Base-by-base conservation (phyloP, 805 yeast species). In the Millerozyma miso region DNA sequence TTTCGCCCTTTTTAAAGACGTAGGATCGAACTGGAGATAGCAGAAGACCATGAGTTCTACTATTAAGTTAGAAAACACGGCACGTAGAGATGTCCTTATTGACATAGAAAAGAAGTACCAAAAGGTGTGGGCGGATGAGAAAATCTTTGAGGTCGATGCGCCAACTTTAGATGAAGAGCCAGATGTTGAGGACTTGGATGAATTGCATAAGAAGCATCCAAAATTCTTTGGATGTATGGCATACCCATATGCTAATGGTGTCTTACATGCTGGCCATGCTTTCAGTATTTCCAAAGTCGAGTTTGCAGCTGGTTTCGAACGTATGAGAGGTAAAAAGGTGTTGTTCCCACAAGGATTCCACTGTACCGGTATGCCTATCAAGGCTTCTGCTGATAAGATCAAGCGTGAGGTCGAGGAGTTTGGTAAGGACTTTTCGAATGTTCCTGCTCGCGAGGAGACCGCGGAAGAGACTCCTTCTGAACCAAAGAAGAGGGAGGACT, bases 361-460 rank as follows among this genome's bases (percentile, higher is more conserved):
- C 69, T 93, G 99, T 78, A 93, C 99, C 31, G 99, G 99, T 76
- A 85, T 93, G 97, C 98, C 99, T 42, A 93, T 93, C 63, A 76
- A 81, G 62, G 91, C 98, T 20, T 79, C 96, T 58, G 98, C 99
- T 39, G 99, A 91, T 69, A 91, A 93, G 69, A 77, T 93, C 60
- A 80, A 80, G 60, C 82, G 99, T 65, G 99, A 93, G 73, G 74
- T 90, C 45, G 97, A 93, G 69, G 64, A 79, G 63, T 93, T 93
- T 61, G 99, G 99, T 41, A 73, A 67, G 14, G 89, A 88, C 57
- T 93, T 86, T 56, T 67, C 77, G 3, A 80, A 81, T 14, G 83
- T 69, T 29, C 88, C 89, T 46, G 71, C 73, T 23, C 85, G 78
- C 34, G 84, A 71, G 3, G 85, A 74, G 38, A 86, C 75, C 44